These are phyloP conservation scores for Fraxinus sp. DNA, from an alignment of 305 asterid species.

Conservation along the genomic window DNA sequence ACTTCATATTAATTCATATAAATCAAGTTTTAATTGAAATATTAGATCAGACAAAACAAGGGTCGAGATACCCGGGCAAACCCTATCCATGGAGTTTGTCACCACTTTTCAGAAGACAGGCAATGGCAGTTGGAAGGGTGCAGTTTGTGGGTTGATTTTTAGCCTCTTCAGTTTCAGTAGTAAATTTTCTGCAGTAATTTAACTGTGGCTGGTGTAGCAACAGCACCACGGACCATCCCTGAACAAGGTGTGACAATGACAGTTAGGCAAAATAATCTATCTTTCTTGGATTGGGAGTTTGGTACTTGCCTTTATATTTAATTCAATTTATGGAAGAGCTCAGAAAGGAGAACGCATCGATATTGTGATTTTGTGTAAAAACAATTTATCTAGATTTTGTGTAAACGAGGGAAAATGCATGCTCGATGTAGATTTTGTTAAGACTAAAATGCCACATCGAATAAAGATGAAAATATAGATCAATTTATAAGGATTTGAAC, in stretches of 20 bases:
- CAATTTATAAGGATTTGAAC: too few species aligned
- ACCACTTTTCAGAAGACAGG: not conserved
- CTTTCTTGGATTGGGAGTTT: slow-evolving; percentile 24
- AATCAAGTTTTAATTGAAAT: not conserved
- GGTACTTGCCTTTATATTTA: slow-evolving; percentile 30
- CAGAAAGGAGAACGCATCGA: slow-evolving; percentile 27
- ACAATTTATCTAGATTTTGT: not conserved
- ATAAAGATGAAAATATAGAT: too few species aligned
- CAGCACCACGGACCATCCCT: slow-evolving; percentile 37
- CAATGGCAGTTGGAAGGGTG: slow-evolving; percentile 22
- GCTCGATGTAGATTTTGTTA: too few species aligned
- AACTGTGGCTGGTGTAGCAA: not conserved
- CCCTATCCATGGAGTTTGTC: slow-evolving; percentile 1
- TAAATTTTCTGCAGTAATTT: slow-evolving; percentile 20
- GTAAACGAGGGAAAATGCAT: too few species aligned
- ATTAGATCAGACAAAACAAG: not conserved
- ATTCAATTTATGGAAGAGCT: slow-evolving; percentile 21
- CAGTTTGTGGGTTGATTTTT: slow-evolving; percentile 13
- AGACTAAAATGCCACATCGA: too few species aligned
- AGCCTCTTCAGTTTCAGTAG: not conserved
- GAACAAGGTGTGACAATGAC: slow-evolving; percentile 31
- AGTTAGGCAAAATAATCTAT: slow-evolving; percentile 30
- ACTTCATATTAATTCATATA: too few species aligned
- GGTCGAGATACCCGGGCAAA: not conserved
- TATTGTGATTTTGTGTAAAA: slow-evolving; percentile 11